Percentiles rank a stretch among this genome's conserved stretches.
Conservation (phyloP, 106 monocot genomes). For the Apostasia shenzhenica region DNA sequence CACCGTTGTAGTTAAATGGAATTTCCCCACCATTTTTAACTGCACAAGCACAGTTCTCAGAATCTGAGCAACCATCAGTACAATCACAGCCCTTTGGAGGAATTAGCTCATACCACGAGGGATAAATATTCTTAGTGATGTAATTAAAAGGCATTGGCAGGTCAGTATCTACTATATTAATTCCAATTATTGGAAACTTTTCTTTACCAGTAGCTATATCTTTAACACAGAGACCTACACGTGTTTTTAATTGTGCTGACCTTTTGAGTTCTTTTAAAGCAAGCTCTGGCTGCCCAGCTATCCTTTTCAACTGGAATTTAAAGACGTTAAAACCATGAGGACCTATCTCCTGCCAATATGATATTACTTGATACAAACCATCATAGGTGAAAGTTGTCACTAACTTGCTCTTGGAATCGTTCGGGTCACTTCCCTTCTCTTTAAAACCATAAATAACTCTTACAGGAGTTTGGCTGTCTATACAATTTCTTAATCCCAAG, state of each 20-base stretch:
- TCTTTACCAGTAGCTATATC: conserved; percentile 89
- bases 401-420: conserved; percentile 36
- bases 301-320: conserved; percentile 64
- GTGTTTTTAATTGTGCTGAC: conserved; percentile 29
- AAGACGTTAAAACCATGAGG: conserved; percentile 41
- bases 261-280: conserved; percentile 45
- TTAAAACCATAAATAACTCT: conserved; percentile 79
- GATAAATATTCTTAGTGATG: conserved; percentile 61
- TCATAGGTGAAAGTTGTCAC: conserved; percentile 74
- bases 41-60: conserved; percentile 67
- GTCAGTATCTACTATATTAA: conserved; percentile 66
- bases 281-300: conserved; percentile 85
- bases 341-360: conserved; percentile 45
- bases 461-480: conserved; percentile 60
- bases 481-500: conserved; percentile 72
- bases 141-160: conserved; percentile 52
- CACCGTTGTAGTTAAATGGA: conserved; percentile 83
- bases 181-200: conserved; percentile 57
- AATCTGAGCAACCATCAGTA: conserved; percentile 54
- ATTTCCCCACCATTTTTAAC: conserved; percentile 86
- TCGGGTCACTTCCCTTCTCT: conserved; percentile 24
- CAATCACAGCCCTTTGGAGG: conserved; percentile 68
- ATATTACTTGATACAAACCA: conserved; percentile 75
- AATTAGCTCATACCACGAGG: conserved; percentile 28
- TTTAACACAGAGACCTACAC: conserved; percentile 52